A percentile compares a stretch with the other conserved stretches of the same genome.
Evolutionary conservation across 441 rosid genomes (phyloP).

Genomic region (Pelargonium hybrid): DNA sequence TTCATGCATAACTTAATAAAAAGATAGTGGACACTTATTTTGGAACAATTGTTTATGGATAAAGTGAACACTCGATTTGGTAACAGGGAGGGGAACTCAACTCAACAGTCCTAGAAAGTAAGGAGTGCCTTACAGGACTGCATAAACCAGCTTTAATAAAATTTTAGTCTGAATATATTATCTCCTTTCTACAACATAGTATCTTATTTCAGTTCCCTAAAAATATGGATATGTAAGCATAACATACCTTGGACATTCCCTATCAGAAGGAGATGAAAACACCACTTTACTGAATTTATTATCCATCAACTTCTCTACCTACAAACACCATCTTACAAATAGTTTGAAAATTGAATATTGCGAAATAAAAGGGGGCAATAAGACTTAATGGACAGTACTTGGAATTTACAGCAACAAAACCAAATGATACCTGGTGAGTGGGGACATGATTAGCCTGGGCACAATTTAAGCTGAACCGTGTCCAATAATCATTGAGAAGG

Average conservation of each 20-base stretch:
- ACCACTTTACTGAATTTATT: constrained; percentile 60
- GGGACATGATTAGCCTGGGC: neutral
- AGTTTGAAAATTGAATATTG: constrained; percentile 7
- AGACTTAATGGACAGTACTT: constrained; percentile 12
- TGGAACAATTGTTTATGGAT: too few relatives aligned
- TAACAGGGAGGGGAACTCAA: neutral
- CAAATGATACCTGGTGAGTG: constrained; percentile 26
- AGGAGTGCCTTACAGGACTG: constrained; percentile 4
- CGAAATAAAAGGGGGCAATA: constrained; percentile 8
- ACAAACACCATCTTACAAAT: constrained; percentile 18
- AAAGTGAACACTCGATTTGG: too few relatives aligned
- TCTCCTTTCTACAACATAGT: neutral
- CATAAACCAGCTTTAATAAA: constrained; percentile 4
- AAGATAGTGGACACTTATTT: neutral
- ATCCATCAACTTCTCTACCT: constrained; percentile 99
- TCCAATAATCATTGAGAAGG: constrained; percentile 3
- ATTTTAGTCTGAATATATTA: neutral
- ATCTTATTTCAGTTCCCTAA: neutral
- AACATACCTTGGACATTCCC: constrained; percentile 76
- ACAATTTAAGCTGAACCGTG: constrained; percentile 2
- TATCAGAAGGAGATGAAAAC: constrained; percentile 74
- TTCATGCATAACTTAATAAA: neutral
- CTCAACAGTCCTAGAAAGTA: neutral
- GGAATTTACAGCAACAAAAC: constrained; percentile 16
- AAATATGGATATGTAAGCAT: constrained; percentile 2